These are phyloP conservation scores for Polytrichum commune DNA, from an alignment of 225 moss, liverwort and hornwort genomes.

Conservation along the genomic window DNA sequence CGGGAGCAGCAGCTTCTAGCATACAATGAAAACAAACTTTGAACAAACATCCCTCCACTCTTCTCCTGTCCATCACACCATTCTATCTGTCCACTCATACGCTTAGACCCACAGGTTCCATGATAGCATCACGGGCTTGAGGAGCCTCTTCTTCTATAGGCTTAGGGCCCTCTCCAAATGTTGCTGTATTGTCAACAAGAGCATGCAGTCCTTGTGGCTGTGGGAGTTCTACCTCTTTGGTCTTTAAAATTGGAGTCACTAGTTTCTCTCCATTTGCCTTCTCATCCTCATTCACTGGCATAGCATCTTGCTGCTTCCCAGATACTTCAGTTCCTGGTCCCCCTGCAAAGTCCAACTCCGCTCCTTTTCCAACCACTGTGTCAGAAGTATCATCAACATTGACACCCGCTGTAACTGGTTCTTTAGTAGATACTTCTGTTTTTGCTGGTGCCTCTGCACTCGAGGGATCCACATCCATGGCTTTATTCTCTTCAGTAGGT, in stretches of 20 bases:
- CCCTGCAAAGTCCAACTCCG: constrained; percentile 14
- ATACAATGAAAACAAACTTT: constrained; percentile 30
- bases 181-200: constrained; percentile 44
- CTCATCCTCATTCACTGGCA: constrained; percentile 13
- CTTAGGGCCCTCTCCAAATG: constrained; percentile 33
- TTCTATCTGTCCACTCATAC: constrained; percentile 20
- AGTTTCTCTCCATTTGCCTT: constrained; percentile 20
- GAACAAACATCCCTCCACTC: constrained; percentile 35
- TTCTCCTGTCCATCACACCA: constrained; percentile 19
- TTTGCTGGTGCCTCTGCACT: constrained; percentile 24
- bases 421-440: constrained; percentile 31
- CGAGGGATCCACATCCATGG: constrained; percentile 38
- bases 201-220: constrained; percentile 61
- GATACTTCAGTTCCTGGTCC: constrained; percentile 16
- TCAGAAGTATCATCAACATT: constrained; percentile 23
- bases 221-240: constrained; percentile 55
- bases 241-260: constrained; percentile 20
- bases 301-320: constrained; percentile 12
- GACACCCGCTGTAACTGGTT: constrained; percentile 15
- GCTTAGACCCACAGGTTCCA: constrained; percentile 27
- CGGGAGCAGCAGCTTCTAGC: constrained; percentile 34
- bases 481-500: constrained; percentile 19
- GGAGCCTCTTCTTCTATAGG: constrained; percentile 45
- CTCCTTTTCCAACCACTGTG: background rate
- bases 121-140: constrained; percentile 24